Evolutionary conservation across 176 grass and related monocot species (phyloP), one percentile per base, ranked within the genome.

Genomic region (Musa schizocarpa): DNA sequence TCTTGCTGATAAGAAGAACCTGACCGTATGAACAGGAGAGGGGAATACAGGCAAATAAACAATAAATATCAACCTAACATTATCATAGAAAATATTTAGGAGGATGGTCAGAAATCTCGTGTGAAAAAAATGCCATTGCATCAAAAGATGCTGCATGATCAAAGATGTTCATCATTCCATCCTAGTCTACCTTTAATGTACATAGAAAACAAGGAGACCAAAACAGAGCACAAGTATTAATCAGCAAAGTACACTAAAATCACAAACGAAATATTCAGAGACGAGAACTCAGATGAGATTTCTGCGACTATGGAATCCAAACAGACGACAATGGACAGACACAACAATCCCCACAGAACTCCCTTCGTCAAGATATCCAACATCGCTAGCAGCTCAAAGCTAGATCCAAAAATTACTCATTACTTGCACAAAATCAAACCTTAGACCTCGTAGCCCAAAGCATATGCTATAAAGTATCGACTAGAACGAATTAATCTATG

Each of bases 161-260:
- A 73, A 54, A 26, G 21, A 26, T 73, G 21, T 27, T 74, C 72
- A 74, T 74, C 72, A 74, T 74, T 54, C 52, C 72, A 74, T 29
- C 17, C 53, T 26, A 27, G 53, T 25, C 3, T 10, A n/a, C 52
- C 52, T 27, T 54, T 1, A 73, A 20, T 54, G 50, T 7, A 73
- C 53, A 16, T 51, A 53, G 9, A 1, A 9, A 19, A 50, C 12
- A n/a, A 50, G 24, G 1, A 54, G 9, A 52, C 9, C 22, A 51
- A n/a, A 51, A 70, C 16, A 9, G 19, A 48, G 4, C 14, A 49
- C 66, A 50, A 9, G 29, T 13, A 11, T 26, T 26, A 9, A 13
- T 11, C 11, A 61, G 8, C 1, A 16, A 61, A 61, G n/a, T 8
- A n/a, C 6, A n/a, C 14, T 8, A 17, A 61, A 61, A 61, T 61